Percentiles rank a stretch among this genome's conserved stretches.
These are phyloP conservation scores for Escovopsis weberi DNA, from an alignment of 2,329 filamentous ascomycete genomes.

Conservation along the genomic window DNA sequence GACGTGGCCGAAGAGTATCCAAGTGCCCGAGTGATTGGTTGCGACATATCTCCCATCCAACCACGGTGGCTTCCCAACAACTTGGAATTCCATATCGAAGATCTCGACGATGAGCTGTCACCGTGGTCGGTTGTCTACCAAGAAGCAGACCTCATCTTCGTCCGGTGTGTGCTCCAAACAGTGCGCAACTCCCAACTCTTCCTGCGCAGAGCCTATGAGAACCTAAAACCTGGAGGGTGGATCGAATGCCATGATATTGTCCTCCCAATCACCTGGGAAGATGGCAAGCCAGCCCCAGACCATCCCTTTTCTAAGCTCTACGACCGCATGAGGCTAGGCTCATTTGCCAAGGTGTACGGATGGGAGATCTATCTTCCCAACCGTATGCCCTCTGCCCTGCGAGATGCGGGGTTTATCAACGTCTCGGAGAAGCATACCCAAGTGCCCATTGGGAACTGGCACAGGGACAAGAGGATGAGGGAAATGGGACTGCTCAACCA, in stretches of 20 bases:
- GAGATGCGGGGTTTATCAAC: constrained; percentile 21
- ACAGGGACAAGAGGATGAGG: constrained; percentile 17
- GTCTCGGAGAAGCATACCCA: constrained; percentile 14
- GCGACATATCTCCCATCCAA: constrained; percentile 30
- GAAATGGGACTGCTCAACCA: constrained; percentile 25
- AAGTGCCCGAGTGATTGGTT: constrained; percentile 30
- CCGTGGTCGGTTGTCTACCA: constrained; percentile 21
- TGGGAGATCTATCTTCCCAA: constrained; percentile 20
- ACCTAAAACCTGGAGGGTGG: constrained; percentile 24
- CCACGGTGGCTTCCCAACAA: constrained; percentile 39
- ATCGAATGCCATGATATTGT: constrained; percentile 24
- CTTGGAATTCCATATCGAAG: constrained; percentile 32
- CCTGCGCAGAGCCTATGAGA: constrained; percentile 30
- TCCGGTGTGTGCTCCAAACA: constrained; percentile 34
- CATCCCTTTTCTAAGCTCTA: constrained; percentile 21
- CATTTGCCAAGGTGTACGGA: constrained; percentile 18
- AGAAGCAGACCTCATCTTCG: constrained; percentile 38
- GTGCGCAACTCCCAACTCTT: constrained; percentile 36
- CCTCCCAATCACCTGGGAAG: constrained; percentile 18
- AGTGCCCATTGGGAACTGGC: constrained; percentile 25
- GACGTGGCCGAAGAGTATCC: constrained; percentile 33
- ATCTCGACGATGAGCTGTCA: constrained; percentile 21
- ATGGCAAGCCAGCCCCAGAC: constrained; percentile 14
- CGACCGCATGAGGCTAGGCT: constrained; percentile 16
- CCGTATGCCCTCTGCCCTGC: constrained; percentile 15